phyloP scores from a whole-genome alignment of 75 land plant genomes.

The Ceratopteris richardii region DNA sequence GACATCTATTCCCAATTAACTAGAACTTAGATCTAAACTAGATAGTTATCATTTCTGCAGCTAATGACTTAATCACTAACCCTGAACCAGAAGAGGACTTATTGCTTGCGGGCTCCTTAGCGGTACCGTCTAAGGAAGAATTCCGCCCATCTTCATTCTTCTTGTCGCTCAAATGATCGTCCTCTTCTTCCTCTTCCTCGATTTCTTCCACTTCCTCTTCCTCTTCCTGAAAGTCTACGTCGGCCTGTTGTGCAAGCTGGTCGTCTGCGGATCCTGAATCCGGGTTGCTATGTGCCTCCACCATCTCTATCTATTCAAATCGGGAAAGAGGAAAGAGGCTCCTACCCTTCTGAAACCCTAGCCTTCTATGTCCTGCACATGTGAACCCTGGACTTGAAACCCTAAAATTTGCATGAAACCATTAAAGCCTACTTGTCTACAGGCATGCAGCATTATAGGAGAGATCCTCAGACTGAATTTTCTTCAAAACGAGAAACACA shows the following conservation, averaged over 20 bases:
- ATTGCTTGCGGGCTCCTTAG: slow-evolving; percentile 1
- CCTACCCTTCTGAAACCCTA: too few relatives aligned
- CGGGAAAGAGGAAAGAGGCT: too few relatives aligned
- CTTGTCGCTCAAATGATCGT: background rate
- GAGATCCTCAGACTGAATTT: too few relatives aligned
- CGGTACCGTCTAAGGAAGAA: background rate
- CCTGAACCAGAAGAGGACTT: slow-evolving; percentile 1
- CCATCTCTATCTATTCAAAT: slow-evolving; percentile 1
- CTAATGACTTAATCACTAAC: slow-evolving; percentile 1
- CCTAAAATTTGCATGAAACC: too few relatives aligned
- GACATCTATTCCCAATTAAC: background rate
- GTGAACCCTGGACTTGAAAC: too few relatives aligned
- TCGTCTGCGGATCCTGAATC: background rate
- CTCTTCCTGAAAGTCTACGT: slow-evolving; percentile 1
- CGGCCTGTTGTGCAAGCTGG: background rate
- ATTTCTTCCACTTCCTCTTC: background rate
- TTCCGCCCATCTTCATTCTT: background rate
- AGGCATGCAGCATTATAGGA: too few relatives aligned
- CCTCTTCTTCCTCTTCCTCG: slow-evolving; percentile 4
- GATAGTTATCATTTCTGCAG: background rate
- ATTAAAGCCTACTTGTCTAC: too few relatives aligned
- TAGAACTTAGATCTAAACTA: background rate
- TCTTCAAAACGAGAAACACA: too few relatives aligned
- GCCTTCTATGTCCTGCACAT: too few relatives aligned
- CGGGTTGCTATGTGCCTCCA: background rate